Conservation (phyloP, 768 basidiomycete species). For the Gyrodon lividus region DNA sequence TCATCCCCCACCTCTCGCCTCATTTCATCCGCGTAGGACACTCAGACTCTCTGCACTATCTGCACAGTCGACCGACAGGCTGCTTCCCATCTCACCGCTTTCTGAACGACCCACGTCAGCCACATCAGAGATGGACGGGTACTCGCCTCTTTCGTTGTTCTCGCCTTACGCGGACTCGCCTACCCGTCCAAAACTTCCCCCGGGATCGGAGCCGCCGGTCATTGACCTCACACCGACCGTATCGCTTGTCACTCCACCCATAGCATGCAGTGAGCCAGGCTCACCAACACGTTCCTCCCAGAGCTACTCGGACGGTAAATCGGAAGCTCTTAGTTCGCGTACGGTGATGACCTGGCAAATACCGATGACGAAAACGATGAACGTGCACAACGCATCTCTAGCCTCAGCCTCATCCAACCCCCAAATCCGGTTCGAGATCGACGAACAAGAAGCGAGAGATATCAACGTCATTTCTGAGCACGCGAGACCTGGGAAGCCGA, state of each 20-base stretch:
- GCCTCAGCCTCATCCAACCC: background rate
- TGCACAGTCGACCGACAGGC: constrained; percentile 20
- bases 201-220: background rate
- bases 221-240: constrained; percentile 7
- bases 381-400: background rate
- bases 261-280: background rate
- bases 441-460: constrained; percentile 58
- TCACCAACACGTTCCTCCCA: background rate
- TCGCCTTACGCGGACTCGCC: constrained; percentile 10
- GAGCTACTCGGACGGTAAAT: constrained; percentile 3
- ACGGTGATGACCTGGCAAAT: background rate
- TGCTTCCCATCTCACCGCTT: constrained; percentile 18
- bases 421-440: constrained; percentile 43
- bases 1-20: background rate
- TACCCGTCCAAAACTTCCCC: background rate
- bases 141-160: constrained; percentile 4
- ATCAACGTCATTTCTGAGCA: constrained; percentile 59
- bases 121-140: constrained; percentile 12
- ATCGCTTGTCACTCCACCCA: constrained; percentile 1
- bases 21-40: background rate
- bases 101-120: constrained; percentile 15
- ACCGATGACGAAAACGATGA: background rate
- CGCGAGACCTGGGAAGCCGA: constrained; percentile 66
- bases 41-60: constrained; percentile 4
- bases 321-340: constrained; percentile 4